Percentiles rank a stretch among this genome's conserved stretches.
phyloP scores from a whole-genome alignment of 345 rosid species.

The Bretschneidera sinensis region DNA sequence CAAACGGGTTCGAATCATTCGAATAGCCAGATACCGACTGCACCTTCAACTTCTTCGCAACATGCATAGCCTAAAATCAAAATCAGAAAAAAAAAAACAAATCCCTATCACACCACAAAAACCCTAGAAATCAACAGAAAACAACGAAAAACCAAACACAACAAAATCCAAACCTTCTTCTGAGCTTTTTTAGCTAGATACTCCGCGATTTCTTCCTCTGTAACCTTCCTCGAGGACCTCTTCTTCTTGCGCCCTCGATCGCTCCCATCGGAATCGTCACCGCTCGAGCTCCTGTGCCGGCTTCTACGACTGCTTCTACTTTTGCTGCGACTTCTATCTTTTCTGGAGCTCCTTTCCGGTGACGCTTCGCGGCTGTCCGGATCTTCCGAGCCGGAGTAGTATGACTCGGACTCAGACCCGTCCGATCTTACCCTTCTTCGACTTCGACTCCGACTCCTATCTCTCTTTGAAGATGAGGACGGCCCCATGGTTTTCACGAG shows the following conservation, averaged over 20 bases:
- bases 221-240: slow-evolving; percentile 42
- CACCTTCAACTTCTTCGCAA: slow-evolving; percentile 76
- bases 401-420: slow-evolving; percentile 27
- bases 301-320: slow-evolving; percentile 27
- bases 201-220: slow-evolving; percentile 65
- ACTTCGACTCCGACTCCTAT: neutral
- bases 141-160: neutral
- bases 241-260: slow-evolving; percentile 38
- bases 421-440: slow-evolving; percentile 24
- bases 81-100: slow-evolving; percentile 13
- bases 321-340: slow-evolving; percentile 24
- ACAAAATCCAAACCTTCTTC: slow-evolving; percentile 47
- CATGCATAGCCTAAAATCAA: slow-evolving; percentile 57
- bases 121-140: neutral
- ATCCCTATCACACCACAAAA: neutral
- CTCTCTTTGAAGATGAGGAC: neutral
- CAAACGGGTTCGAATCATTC: slow-evolving; percentile 93
- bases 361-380: slow-evolving; percentile 18
- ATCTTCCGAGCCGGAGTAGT: slow-evolving; percentile 22
- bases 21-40: slow-evolving; percentile 80
- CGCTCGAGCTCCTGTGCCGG: slow-evolving; percentile 18
- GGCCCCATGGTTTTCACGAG: neutral
- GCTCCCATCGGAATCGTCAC: slow-evolving; percentile 22
- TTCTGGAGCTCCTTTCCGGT: slow-evolving; percentile 32
- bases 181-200: slow-evolving; percentile 78